phyloP scores from a whole-genome alignment of 2,329 filamentous ascomycete genomes.

The Stromatinia cepivora region DNA sequence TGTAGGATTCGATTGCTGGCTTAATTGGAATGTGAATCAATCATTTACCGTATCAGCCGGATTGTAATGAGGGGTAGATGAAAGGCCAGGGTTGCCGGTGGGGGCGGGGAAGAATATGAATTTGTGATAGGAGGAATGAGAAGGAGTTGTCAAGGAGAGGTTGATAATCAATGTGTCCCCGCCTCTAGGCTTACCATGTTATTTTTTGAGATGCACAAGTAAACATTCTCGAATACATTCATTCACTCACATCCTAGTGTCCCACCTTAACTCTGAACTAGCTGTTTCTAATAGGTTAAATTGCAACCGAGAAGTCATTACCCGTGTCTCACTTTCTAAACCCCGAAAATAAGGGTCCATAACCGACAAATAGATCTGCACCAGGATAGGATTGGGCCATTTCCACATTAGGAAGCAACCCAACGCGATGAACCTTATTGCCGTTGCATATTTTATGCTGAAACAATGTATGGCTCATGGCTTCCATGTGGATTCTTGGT shows the following conservation, averaged over 20 bases:
- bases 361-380: neutral
- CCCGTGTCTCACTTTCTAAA: neutral
- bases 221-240: neutral
- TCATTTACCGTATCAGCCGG: slow-evolving; percentile 49
- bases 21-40: slow-evolving; percentile 54
- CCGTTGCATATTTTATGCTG: neutral
- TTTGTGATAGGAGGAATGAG: slow-evolving; percentile 12
- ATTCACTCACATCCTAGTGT: neutral
- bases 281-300: neutral
- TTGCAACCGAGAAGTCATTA: neutral
- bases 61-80: slow-evolving; percentile 50
- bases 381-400: neutral
- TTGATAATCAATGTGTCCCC: neutral
- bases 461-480: neutral
- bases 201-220: neutral
- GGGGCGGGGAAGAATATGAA: slow-evolving; percentile 39
- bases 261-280: neutral
- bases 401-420: neutral
- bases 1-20: slow-evolving; percentile 47
- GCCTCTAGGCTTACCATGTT: neutral
- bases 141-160: neutral
- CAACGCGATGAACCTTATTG: neutral
- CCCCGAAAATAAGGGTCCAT: neutral
- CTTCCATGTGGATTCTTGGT: neutral
- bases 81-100: slow-evolving; percentile 47